These are phyloP conservation scores for Theileria orientalis DNA, from an alignment of 169 alveolate genomes.

Conservation along the genomic window DNA sequence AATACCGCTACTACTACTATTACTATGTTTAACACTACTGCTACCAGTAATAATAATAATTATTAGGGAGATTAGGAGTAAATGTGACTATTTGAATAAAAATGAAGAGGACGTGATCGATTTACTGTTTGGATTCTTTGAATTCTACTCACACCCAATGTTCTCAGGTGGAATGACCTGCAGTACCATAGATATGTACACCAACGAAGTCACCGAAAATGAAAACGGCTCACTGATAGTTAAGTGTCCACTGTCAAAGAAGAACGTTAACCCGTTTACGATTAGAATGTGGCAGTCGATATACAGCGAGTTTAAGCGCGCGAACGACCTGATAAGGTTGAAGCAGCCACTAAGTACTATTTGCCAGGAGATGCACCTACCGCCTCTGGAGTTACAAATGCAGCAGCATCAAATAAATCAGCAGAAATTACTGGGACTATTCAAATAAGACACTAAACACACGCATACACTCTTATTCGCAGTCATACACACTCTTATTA, in stretches of 20 bases:
- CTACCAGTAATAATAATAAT: background rate
- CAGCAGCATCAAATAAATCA: background rate
- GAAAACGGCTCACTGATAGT: slow-evolving; percentile 45
- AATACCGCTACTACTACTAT: too few species aligned
- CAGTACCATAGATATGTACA: slow-evolving; percentile 46
- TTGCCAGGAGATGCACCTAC: background rate
- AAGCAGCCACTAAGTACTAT: slow-evolving; percentile 24
- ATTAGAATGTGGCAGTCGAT: slow-evolving; percentile 62
- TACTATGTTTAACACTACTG: too few species aligned
- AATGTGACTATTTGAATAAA: slow-evolving; percentile 32
- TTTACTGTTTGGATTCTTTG: slow-evolving; percentile 45
- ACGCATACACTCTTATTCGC: background rate
- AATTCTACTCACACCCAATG: slow-evolving; percentile 31
- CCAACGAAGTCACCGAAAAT: slow-evolving; percentile 40
- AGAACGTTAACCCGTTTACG: slow-evolving; percentile 65
- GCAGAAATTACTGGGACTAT: background rate
- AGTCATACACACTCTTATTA: too few species aligned
- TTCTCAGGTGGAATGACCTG: slow-evolving; percentile 52
- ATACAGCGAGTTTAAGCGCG: slow-evolving; percentile 50
- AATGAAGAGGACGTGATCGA: slow-evolving; percentile 36
- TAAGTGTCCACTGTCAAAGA: slow-evolving; percentile 59
- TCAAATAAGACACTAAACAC: background rate
- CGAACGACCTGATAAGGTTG: slow-evolving; percentile 19
- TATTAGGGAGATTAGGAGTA: slow-evolving; percentile 22
- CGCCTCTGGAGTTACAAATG: slow-evolving; percentile 22